Conservation (phyloP, 805 yeast genomes). For the Metschnikowia proteae region DNA sequence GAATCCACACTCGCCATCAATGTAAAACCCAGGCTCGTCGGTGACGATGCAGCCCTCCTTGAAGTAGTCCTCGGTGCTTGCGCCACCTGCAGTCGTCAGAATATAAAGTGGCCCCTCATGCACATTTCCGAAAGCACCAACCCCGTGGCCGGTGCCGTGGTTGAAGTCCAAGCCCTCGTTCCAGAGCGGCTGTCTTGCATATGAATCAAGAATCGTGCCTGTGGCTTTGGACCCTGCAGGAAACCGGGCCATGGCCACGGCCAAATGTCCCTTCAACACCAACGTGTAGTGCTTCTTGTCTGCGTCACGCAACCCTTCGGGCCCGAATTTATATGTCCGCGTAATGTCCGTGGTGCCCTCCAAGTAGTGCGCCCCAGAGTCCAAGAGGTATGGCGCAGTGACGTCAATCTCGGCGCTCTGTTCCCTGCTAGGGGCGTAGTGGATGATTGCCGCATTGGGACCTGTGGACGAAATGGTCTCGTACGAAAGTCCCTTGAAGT, state of each 20-base stretch:
- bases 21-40: slow-evolving; percentile 93
- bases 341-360: slow-evolving; percentile 98
- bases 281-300: slow-evolving; percentile 74
- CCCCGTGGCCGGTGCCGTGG: slow-evolving; percentile 98
- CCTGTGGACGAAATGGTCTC: slow-evolving; percentile 78
- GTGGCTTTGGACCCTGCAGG: slow-evolving; percentile 59
- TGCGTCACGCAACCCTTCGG: slow-evolving; percentile 21
- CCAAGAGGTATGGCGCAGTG: slow-evolving; percentile 67
- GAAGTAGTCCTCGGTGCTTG: slow-evolving; percentile 43
- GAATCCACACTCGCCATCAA: slow-evolving; percentile 86
- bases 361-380: slow-evolving; percentile 86
- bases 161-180: slow-evolving; percentile 77
- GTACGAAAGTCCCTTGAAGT: slow-evolving; percentile 67
- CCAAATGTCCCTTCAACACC: slow-evolving; percentile 88
- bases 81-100: slow-evolving; percentile 50
- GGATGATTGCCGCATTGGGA: slow-evolving; percentile 70
- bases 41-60: slow-evolving; percentile 68
- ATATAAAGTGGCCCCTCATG: slow-evolving; percentile 94
- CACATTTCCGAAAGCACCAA: slow-evolving; percentile 87
- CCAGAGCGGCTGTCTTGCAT: slow-evolving; percentile 84
- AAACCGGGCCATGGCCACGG: slow-evolving; percentile 75
- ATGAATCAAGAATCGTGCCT: slow-evolving; percentile 71
- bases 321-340: slow-evolving; percentile 69
- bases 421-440: slow-evolving; percentile 65
- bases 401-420: slow-evolving; percentile 61